These are phyloP conservation scores for Cladosporium sp. DNA, from an alignment of 2,329 filamentous ascomycete genomes.

Conservation along the genomic window DNA sequence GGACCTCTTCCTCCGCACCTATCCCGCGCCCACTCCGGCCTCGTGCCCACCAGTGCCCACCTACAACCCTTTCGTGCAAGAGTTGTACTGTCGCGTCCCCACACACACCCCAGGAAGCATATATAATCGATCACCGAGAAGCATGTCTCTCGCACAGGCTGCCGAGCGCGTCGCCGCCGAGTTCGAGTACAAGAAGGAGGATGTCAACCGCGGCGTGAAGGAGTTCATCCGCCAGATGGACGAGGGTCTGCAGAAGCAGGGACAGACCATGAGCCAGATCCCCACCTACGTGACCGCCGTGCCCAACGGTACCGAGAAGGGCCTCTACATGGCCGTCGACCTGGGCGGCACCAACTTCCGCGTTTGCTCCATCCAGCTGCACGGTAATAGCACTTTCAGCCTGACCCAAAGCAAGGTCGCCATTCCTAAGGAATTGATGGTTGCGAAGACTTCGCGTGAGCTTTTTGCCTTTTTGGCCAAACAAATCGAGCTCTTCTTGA, in stretches of 20 bases:
- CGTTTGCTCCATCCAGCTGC: conserved; percentile 90
- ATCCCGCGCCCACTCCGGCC: conserved; percentile 19
- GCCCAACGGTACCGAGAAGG: conserved; percentile 97
- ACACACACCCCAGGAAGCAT: conserved; percentile 23
- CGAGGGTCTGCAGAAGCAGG: conserved; percentile 74
- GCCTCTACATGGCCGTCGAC: conserved; percentile 92
- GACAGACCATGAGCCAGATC: conserved; percentile 86
- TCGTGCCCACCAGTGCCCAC: conserved; percentile 25
- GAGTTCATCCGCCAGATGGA: conserved; percentile 90
- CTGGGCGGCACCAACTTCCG: conserved; percentile 98
- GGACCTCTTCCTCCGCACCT: conserved; percentile 19
- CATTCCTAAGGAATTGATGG: conserved; percentile 87
- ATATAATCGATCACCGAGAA: conserved; percentile 33
- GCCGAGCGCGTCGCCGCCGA: conserved; percentile 75
- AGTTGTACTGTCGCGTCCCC: conserved; percentile 32
- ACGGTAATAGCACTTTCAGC: conserved; percentile 92
- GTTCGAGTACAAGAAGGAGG: conserved; percentile 77
- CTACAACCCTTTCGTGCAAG: conserved; percentile 32
- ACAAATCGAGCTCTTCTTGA: conserved; percentile 85
- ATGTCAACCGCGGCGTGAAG: conserved; percentile 74
- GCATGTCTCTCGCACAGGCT: conserved; percentile 58
- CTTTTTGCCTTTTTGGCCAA: conserved; percentile 90
- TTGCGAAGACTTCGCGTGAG: conserved; percentile 77
- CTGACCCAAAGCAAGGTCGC: conserved; percentile 89
- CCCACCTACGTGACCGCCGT: conserved; percentile 95